Evolutionary conservation across 2,329 filamentous ascomycete genomes (phyloP).

Genomic region (Colletotrichum sp.): DNA sequence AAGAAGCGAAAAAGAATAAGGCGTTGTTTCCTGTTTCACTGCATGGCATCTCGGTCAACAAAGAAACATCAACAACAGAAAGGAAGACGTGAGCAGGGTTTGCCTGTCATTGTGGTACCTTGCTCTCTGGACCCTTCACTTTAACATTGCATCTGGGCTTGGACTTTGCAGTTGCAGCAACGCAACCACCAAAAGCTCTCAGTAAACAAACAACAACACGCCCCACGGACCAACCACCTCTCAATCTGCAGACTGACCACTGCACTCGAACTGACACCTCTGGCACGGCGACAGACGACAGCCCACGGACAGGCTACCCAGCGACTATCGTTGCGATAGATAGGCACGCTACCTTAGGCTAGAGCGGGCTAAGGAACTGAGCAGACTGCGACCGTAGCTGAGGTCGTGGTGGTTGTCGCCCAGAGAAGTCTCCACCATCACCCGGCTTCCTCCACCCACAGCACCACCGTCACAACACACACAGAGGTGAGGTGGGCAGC

Average conservation of each 20-base stretch:
- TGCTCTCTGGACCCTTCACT: not conserved
- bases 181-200: not conserved
- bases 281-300: not conserved
- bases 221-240: conserved; percentile 7
- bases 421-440: not conserved
- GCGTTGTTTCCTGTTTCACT: not conserved
- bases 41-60: conserved; percentile 7
- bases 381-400: not conserved
- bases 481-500: not conserved
- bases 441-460: not conserved
- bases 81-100: not conserved
- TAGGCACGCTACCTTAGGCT: not conserved
- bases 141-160: not conserved
- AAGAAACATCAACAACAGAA: conserved; percentile 4
- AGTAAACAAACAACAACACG: conserved; percentile 13
- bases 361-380: not conserved
- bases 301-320: not conserved
- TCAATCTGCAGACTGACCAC: not conserved
- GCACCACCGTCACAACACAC: not conserved
- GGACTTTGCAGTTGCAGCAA: not conserved
- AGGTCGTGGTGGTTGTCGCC: not conserved
- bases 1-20: not conserved
- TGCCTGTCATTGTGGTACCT: not conserved
- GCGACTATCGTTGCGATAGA: not conserved
- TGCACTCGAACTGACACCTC: not conserved